These are phyloP conservation scores for Myrmaecium sp. DNA, from an alignment of 2,329 filamentous ascomycete genomes.

Conservation along the genomic window DNA sequence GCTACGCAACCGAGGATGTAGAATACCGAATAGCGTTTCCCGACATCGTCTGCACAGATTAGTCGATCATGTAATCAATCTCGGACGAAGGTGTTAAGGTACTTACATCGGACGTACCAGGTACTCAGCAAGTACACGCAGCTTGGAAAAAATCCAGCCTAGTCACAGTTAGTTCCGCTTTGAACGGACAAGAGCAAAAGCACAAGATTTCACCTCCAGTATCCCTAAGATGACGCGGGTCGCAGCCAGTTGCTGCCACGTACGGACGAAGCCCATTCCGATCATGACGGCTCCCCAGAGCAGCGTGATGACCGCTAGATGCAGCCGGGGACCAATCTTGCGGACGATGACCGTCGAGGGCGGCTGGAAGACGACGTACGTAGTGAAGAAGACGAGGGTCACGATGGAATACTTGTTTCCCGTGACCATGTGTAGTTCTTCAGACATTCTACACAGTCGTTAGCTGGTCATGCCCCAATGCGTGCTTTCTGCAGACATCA, in stretches of 20 bases:
- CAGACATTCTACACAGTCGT: too few species aligned
- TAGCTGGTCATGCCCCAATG: too few species aligned
- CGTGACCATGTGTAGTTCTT: too few species aligned
- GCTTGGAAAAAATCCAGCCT: conserved; percentile 22
- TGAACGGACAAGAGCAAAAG: background rate
- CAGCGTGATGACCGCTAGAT: conserved; percentile 17
- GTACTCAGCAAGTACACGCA: conserved; percentile 29
- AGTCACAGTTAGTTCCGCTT: conserved; percentile 2
- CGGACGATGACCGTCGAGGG: conserved; percentile 24
- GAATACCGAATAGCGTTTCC: conserved; percentile 51
- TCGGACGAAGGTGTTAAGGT: background rate
- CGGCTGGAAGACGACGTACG: conserved; percentile 26
- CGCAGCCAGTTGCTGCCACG: conserved; percentile 18
- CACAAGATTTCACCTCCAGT: conserved; percentile 13
- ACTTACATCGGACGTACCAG: conserved; percentile 29
- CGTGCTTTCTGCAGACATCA: too few species aligned
- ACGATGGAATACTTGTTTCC: conserved; percentile 43
- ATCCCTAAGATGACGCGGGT: conserved; percentile 23
- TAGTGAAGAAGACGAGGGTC: conserved; percentile 33
- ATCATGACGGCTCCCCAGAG: conserved; percentile 28
- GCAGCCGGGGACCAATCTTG: conserved; percentile 23
- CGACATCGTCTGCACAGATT: conserved; percentile 35
- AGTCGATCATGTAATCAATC: background rate
- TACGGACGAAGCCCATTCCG: conserved; percentile 23
- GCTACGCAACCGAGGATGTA: conserved; percentile 53